Base-by-base conservation (phyloP, 192 early-diverging fungal species). In the Backusella morwellensis region DNA sequence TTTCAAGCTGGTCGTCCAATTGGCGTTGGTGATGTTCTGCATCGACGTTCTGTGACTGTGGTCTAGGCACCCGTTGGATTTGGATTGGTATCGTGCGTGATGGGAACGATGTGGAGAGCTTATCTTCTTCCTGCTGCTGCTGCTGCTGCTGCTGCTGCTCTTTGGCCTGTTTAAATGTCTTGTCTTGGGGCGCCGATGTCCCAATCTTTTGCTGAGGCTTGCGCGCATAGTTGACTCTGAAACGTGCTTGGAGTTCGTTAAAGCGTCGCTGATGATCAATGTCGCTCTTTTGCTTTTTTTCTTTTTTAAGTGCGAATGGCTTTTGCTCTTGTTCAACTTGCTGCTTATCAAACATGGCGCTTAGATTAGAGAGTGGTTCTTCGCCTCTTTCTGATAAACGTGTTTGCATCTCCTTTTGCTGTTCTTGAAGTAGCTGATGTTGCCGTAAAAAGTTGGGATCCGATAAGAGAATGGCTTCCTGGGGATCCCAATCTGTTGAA, bases 1-100 rank as follows among this genome's bases (percentile, higher is more conserved):
- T 83, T 56, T 86, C 85, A 70, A 94, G 83, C 35, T 88, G 86
- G 56, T 90, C 87, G 76, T 94, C 89, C 26, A 93, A 75, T 59
- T 82, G 77, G 23, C 78, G 82, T 72, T 89, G 88, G 47, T 88
- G 86, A 41, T 88, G 85, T 70, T 86, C 88, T 23, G 82, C 79
- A 47, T 78, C 74, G 67, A 68, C 68, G 32, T 69, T 26, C 44
- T 52, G 75, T 29, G 21, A 66, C 38, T 23, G 47, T 21, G 44
- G 63, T 68, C 67, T 52, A 44, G 56, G 35, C 6, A 78, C 77
- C 21, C 81, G 19, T 36, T 78, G 73, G 47, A 82, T 82, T 59
- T 78, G 81, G 14, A 82, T 82, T 17, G 81, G 81, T 36, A 78
- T 76, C 9, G 81, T 73, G 15, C 73, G 70, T 17, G 80, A 70